Evolutionary conservation across 2,329 filamentous ascomycete species (phyloP), one percentile per base, ranked within the genome.

Genomic region (Talaromyces sp.): DNA sequence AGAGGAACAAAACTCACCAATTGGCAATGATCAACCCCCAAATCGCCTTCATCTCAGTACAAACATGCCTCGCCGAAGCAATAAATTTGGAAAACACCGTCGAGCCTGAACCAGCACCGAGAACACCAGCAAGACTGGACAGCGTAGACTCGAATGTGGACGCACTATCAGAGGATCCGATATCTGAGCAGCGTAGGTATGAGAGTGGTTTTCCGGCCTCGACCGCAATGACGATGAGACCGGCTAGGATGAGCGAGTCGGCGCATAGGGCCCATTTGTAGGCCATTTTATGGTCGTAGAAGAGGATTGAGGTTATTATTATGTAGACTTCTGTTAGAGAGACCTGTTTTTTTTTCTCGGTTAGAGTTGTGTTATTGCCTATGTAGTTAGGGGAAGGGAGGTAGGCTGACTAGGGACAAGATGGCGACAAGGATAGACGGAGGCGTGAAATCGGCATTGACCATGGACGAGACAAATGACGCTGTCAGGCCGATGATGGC

Each of bases 1-100:
- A n/a, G 33, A 45, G 17, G 15, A 40, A 21, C 5, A 7, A 11
- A 7, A 78, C 80, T 69, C 69, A 84, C 82, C 82, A 91, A 52
- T 95, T 81, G 4, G 86, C 86, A 72, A 96, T 92, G 71, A 85
- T 84, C 60, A 96, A 75, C 1, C 91, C 91, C 92, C 91, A 96
- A 63, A 94, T 84, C 15, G 88, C 84, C 80, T 96, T 95, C 72
- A 91, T 85, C 78, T 94, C 86, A 67, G 86, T 85, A 77, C 92
- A 97, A 57, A 89, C 88, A 17, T 81, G 68, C 69, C 79, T 81
- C 11, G 78, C 84, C 8, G 81, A 78, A n/a, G 82, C 82, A 45
- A 84, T 82, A 81, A 82, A 86, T 58, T 77, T 73, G 13, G 68
- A 67, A 60, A 84, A 77, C 9, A 51, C 46, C 10, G n/a, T 46